Evolutionary conservation across 495 filamentous ascomycete genomes (phyloP), one percentile per base, ranked within the genome.

Genomic region (Penicillium egyptiacum): DNA sequence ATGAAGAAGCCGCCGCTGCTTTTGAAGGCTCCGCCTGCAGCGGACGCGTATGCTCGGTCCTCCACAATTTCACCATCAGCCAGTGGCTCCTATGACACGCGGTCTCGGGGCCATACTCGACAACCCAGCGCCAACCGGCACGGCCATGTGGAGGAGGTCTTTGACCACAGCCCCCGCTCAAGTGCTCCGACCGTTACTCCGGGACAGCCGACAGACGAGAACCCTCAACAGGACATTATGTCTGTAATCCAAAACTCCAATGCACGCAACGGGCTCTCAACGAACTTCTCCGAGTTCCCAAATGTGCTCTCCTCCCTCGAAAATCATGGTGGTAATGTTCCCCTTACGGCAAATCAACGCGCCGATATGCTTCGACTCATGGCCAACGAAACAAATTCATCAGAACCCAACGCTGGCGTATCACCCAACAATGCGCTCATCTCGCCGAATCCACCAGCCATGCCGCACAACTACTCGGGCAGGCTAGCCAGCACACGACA

Each of bases 201-300:
- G 4, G 62, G 61, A 25, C 58, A 65, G 26, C 46, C 60, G 62
- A 28, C 22, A 10, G 62, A 73, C 12, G 64, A 72, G 43, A 55
- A 50, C 33, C 78, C 84, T 20, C 82, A 86, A 55, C 82, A 86
- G 35, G 86, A 89, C 57, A 96, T 96, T 75, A 89, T 96, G 84
- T 90, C 87, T 59, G 82, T 93, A 50, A 92, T 95, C 63, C 86
- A 92, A 48, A 87, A 87, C 60, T 82, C 87, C 53, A 93, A 92
- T 67, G 86, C 88, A 37, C 83, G 76, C 45, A 81, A 77, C 55
- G 73, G 73, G 30, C 72, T 72, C 59, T 70, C 70, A 45, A 77
- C 78, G 11, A 75, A 70, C 57, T 78, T 79, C 39, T 73, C 77
- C 55, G 87, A 95, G 62, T 88, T 96, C 53, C 83, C 88, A 6